A percentile compares a stretch with the other conserved stretches of the same genome.
Evolutionary conservation across 257 asterid species (phyloP).

Genomic region (Asclepias syriaca): DNA sequence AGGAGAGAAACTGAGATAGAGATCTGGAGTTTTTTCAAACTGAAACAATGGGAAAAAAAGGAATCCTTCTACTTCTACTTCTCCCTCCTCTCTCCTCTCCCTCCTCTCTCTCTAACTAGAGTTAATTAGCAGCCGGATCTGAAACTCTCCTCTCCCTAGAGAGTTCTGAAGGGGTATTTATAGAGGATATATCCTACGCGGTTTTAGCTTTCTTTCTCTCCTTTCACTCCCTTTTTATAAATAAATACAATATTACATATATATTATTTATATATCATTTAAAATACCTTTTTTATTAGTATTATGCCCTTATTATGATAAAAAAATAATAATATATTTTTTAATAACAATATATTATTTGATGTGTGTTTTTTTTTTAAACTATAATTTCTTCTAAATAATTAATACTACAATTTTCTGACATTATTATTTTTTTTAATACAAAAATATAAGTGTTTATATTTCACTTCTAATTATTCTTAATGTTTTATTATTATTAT

Average conservation of each 20-base stretch:
- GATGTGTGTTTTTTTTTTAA: too few relatives aligned
- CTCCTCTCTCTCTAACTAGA: background rate
- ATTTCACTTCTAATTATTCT: too few relatives aligned
- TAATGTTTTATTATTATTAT: too few relatives aligned
- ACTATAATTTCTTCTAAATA: too few relatives aligned
- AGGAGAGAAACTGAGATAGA: background rate
- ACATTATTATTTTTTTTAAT: too few relatives aligned
- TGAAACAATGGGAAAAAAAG: background rate
- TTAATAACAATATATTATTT: too few relatives aligned
- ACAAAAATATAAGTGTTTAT: too few relatives aligned
- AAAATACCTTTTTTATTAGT: too few relatives aligned
- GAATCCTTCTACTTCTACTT: background rate
- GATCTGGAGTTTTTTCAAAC: background rate
- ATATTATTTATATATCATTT: too few relatives aligned
- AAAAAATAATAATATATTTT: too few relatives aligned
- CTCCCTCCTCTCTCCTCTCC: background rate
- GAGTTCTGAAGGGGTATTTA: background rate
- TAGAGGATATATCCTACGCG: conserved; percentile 6
- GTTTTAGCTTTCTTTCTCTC: background rate
- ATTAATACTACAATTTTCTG: background rate
- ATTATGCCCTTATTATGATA: too few relatives aligned
- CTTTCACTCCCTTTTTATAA: background rate
- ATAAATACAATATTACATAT: too few relatives aligned
- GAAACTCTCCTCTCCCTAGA: background rate
- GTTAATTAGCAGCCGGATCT: background rate